Conservation (phyloP, 768 basidiomycete genomes). For the Tricholoma saponaceum region DNA sequence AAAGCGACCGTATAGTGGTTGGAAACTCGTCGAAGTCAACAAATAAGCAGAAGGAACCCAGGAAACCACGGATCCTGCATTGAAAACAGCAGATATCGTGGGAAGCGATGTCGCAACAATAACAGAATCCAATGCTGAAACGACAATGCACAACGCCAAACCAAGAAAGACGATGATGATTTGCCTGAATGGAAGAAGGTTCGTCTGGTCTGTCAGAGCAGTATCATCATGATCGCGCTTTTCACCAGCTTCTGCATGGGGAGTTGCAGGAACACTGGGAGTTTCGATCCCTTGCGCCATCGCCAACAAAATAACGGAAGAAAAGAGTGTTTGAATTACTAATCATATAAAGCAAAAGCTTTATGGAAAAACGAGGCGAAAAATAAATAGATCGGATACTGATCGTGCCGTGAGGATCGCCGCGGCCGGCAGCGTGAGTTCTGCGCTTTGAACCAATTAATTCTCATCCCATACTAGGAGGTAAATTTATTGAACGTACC, state of each 20-base stretch:
- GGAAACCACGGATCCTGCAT: conserved; percentile 56
- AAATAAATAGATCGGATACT: too few species aligned
- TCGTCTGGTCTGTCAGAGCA: conserved; percentile 70
- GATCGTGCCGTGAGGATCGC: too few species aligned
- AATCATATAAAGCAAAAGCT: too few species aligned
- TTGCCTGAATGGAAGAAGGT: conserved; percentile 63
- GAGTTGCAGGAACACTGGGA: too few species aligned
- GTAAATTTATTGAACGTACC: too few species aligned
- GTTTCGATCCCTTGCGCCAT: too few species aligned
- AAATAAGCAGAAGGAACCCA: conserved; percentile 77
- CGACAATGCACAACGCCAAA: conserved; percentile 58
- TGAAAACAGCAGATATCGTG: conserved; percentile 61
- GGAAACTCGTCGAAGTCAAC: conserved; percentile 62
- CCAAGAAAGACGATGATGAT: conserved; percentile 60
- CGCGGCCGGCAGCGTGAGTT: too few species aligned
- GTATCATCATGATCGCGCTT: conserved; percentile 1
- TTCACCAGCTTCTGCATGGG: neutral
- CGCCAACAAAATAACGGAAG: too few species aligned
- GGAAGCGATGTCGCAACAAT: conserved; percentile 75
- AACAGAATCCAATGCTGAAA: conserved; percentile 65
- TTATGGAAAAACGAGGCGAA: too few species aligned
- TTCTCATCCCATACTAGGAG: too few species aligned
- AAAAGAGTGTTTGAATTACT: too few species aligned
- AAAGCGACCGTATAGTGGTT: conserved; percentile 57
- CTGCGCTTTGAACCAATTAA: too few species aligned